Evolutionary conservation across 345 rosid genomes (phyloP), one percentile per base, ranked within the genome.

Genomic region (Lumnitzera racemosa): DNA sequence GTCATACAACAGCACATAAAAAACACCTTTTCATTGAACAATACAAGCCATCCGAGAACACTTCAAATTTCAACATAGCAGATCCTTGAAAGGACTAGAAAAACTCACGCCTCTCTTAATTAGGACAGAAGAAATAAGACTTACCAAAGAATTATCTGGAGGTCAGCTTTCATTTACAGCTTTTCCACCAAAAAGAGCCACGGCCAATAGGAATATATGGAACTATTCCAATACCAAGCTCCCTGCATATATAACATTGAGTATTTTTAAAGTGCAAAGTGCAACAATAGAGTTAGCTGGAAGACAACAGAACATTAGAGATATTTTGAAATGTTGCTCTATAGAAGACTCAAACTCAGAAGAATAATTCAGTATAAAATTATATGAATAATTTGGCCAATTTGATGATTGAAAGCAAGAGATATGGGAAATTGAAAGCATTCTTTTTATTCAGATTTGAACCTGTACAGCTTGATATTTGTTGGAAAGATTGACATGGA

Each of bases 131-230:
- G 49, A 16, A 29, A n/a, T n/a, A 12, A 41, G 36, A 14, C 61
- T 47, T 75, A 82, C 87, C 84, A 80, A 47, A 4, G 29, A 43
- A 51, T 64, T 59, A 55, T 41, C 58, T 27, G 66, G 61, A 55
- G 89, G 64, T 59, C 77, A 61, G 51, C 57, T 63, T 49, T 76
- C 85, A 50, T 70, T 61, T 29, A 69, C 62, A 49, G 82, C 84
- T 72, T 56, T 78, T 52, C 89, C 86, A 46, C 61, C 82, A 29
- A 78, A 81, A 62, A 20, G 81, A 74, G 24, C 86, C 89, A 16
- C 73, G 72, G 57, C 86, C 89, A 47, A 83, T 74, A 47, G 86
- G 89, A 63, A 81, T 70, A 73, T 76, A 83, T 12, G 81, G 71
- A 63, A 73, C 84, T 68, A 81, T 73, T 59, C 82, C 82, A 59